Conservation (phyloP, 441 rosid genomes). For the Manihot esculenta region DNA sequence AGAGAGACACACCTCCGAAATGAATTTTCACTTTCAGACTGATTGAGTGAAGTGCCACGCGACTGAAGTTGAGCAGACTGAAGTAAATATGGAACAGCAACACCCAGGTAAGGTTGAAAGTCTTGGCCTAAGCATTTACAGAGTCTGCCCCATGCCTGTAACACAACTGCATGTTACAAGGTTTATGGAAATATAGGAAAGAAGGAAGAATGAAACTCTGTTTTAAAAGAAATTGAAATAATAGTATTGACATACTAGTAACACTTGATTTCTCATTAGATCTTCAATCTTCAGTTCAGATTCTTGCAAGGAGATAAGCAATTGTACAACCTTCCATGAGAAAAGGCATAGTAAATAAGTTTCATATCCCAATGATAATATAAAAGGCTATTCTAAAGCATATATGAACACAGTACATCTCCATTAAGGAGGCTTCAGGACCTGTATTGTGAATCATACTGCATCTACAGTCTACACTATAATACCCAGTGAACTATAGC, state of each 20-base stretch:
- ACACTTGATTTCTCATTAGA: slow-evolving; percentile 51
- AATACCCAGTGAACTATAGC: no score
- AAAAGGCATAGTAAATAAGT: slow-evolving; percentile 16
- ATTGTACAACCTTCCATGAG: slow-evolving; percentile 47
- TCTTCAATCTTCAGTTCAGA: slow-evolving; percentile 42
- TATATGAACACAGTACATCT: not conserved
- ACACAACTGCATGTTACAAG: slow-evolving; percentile 10
- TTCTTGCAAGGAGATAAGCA: slow-evolving; percentile 47
- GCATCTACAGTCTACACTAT: no score
- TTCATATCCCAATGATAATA: not conserved
- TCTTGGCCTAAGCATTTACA: slow-evolving; percentile 59
- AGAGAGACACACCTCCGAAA: slow-evolving; percentile 40
- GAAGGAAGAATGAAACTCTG: not conserved
- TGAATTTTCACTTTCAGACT: slow-evolving; percentile 24
- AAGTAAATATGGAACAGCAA: slow-evolving; percentile 55
- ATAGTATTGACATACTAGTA: slow-evolving; percentile 33
- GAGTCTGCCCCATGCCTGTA: slow-evolving; percentile 59
- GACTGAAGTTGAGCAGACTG: slow-evolving; percentile 55
- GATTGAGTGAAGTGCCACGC: slow-evolving; percentile 44
- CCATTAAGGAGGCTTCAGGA: not conserved
- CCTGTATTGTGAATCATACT: no score
- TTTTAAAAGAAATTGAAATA: not conserved
- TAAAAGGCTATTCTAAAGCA: not conserved
- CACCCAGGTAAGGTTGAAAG: slow-evolving; percentile 52
- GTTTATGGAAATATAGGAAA: not conserved